Evolutionary conservation across 2,329 filamentous ascomycete genomes (phyloP).

Genomic region (Fusarium ambrosium): DNA sequence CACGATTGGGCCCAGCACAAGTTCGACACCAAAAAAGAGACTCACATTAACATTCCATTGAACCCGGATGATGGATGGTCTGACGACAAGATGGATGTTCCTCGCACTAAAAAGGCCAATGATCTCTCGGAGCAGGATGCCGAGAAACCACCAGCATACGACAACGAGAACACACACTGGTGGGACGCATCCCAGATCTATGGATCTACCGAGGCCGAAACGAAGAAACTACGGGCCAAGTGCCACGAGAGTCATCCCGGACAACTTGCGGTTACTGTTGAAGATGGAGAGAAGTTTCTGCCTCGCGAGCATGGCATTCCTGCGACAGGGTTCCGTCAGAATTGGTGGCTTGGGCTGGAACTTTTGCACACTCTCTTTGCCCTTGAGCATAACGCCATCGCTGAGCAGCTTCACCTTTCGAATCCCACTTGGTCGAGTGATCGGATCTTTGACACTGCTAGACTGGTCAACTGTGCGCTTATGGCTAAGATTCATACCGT

Average conservation of each 20-base stretch:
- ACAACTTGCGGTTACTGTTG: not conserved
- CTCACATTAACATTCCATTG: slow-evolving; percentile 15
- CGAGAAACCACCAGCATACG: slow-evolving; percentile 17
- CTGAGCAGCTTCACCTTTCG: slow-evolving; percentile 24
- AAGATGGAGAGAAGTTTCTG: slow-evolving; percentile 19
- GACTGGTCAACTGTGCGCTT: slow-evolving; percentile 24
- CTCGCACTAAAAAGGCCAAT: slow-evolving; percentile 3
- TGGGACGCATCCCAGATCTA: slow-evolving; percentile 35
- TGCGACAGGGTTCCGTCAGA: slow-evolving; percentile 26
- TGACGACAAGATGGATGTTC: slow-evolving; percentile 13
- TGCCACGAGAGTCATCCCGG: slow-evolving; percentile 15
- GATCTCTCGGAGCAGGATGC: slow-evolving; percentile 1
- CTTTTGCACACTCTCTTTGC: slow-evolving; percentile 27
- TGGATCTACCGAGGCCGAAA: slow-evolving; percentile 25
- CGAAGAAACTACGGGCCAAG: not conserved
- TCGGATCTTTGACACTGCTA: slow-evolving; percentile 14
- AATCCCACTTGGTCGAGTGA: slow-evolving; percentile 25
- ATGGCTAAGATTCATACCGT: slow-evolving; percentile 34
- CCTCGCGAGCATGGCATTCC: slow-evolving; percentile 20
- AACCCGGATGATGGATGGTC: slow-evolving; percentile 12
- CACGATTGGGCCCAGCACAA: slow-evolving; percentile 30
- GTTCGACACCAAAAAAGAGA: not conserved
- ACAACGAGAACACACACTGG: slow-evolving; percentile 30
- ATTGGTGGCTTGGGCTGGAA: slow-evolving; percentile 32
- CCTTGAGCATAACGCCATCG: slow-evolving; percentile 29